Evolutionary conservation across 257 asterid species (phyloP), one percentile per base, ranked within the genome.

Genomic region (Penstemon barbatus): DNA sequence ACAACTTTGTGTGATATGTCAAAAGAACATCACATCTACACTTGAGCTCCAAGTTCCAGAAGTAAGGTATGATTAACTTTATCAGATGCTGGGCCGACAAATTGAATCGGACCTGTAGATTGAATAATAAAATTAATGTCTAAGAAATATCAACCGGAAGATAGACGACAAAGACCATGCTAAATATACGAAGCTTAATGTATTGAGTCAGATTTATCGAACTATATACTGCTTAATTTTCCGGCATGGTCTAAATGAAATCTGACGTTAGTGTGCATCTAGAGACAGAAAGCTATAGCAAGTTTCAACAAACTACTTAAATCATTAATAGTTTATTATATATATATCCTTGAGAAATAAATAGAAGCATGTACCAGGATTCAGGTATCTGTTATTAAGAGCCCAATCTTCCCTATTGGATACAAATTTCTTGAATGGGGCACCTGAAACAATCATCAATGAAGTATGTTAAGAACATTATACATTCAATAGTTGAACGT

Each of bases 381-480:
- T 86, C 42, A 92, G 8, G 65, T 92, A 92, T 74, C 93, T 75
- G 85, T 92, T 92, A 45, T 90, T 90, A 64, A 88, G 70, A 75
- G 98, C 95, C 97, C 98, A 92, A 42, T 92, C 96, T 44, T 86
- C 98, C 51, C 96, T 68, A 72, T 68, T 25, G 12, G 98, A 86
- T 60, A 81, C 87, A 81, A 88, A 92, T 74, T 90, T 85, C 86
- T 82, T 86, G 77, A 92, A 92, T 62, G 98, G 98, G 52, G 95
- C 96, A 71, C 97, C 97, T 90, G 84, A 68, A 58, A 75, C 43
- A 43, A 72, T 52, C 66, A 59, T 10, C 45, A 8, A 41, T 13
- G 2, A 51, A 57, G 63, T 38, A 45, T 48, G 39, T 72, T 54
- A 42, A 52, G 71, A 40, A 55, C 42, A 15, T 37, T 11, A 40